Percentiles rank a stretch among this genome's conserved stretches.
Evolutionary conservation across 1,139 yeast genomes (phyloP).

Genomic region (Suhomyces anneliseae): DNA sequence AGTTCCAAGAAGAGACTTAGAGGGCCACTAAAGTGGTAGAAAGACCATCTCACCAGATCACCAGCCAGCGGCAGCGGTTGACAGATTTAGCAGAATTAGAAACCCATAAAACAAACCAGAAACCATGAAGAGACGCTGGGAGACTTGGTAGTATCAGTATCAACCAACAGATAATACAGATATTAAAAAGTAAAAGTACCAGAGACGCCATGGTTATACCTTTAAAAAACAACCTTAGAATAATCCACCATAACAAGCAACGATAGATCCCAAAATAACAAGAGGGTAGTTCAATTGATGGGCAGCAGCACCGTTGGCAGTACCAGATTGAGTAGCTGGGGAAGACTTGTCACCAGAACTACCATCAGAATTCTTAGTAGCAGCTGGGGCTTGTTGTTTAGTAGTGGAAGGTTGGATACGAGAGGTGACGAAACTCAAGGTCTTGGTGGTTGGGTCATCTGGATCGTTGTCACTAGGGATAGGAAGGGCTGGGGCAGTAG

Average conservation of each 20-base stretch:
- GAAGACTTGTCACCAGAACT: not conserved
- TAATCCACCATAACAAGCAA: constrained; percentile 4
- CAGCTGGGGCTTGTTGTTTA: not conserved
- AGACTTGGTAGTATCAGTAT: no score
- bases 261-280: constrained; percentile 2
- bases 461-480: constrained; percentile 14
- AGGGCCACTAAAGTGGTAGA: no score
- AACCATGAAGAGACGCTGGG: not conserved
- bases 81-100: not conserved
- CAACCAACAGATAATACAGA: no score
- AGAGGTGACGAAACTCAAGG: constrained; percentile 16
- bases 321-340: not conserved
- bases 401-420: constrained; percentile 6
- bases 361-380: not conserved
- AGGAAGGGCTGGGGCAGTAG: constrained; percentile 7
- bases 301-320: not conserved
- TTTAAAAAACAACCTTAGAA: not conserved
- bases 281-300: not conserved
- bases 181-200: no score
- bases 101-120: not conserved
- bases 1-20: no score
- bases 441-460: constrained; percentile 17
- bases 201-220: not conserved
- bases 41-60: no score
- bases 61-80: not conserved